Base-by-base conservation (phyloP, 2,329 filamentous ascomycete genomes). In the Graphilbum fragrans region DNA sequence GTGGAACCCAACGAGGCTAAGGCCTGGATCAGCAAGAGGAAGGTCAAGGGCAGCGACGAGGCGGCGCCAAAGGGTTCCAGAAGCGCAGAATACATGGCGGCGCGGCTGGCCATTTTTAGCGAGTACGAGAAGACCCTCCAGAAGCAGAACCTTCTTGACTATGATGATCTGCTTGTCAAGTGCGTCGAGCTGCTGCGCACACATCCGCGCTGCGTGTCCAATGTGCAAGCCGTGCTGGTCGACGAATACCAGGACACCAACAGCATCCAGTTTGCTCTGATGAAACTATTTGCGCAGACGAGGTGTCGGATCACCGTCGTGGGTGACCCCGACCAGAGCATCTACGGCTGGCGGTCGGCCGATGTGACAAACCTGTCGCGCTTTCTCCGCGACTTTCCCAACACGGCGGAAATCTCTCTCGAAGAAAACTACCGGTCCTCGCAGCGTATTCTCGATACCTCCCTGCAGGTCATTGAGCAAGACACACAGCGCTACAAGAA, bases 211-310 rank as follows among this genome's bases (percentile, higher is more conserved):
- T 95, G 88, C 53, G 88, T 95, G 3, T 80, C 80, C 14, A 95
- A 94, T 51, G 79, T 98, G 17, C 80, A 95, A 58, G 77, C 86
- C 0, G 87, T 96, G 7, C 69, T 98, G 36, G 93, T 98, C 47
- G 90, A 98, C 56, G 90, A 98, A 56, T 98, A 95, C 48, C 90
- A 98, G 60, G 90, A 98, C 61, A 96, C 90, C 8, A 98, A 96
- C 55, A 75, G 86, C 18, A 80, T 95, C 5, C 90, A 98, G 58
- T 96, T 94, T 53, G 86, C 95, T 51, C 66, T 98, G 34, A 95
- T 95, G 87, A 81, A 75, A 47, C 70, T 94, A 1, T 80, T 98
- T 52, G 86, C 88, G 2, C 77, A 86, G 45, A 64, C 69, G 19
- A 70, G 72, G 35, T 73, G 76, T 42, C 73, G 78, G n/a, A 90